Evolutionary conservation across 345 rosid species (phyloP).

Genomic region (Punica granatum): DNA sequence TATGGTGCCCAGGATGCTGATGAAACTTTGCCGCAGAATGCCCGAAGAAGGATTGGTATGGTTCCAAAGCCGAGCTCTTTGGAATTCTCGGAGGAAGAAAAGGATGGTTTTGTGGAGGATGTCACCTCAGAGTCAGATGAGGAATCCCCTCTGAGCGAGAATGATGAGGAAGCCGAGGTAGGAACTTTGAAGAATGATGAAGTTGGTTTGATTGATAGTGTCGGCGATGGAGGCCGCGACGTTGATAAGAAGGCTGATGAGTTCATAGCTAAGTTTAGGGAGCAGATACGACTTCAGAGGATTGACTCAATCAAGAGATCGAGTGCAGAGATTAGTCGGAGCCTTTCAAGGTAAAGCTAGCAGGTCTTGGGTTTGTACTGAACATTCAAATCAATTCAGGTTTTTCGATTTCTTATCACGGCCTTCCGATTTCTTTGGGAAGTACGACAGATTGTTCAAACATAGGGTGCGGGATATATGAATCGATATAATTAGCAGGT

Average conservation of each 20-base stretch:
- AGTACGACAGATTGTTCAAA: background rate
- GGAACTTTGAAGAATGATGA: constrained; percentile 14
- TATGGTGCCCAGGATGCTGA: constrained; percentile 3
- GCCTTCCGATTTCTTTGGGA: background rate
- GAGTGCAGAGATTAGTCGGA: constrained; percentile 23
- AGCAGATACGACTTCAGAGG: constrained; percentile 96
- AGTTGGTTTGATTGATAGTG: constrained; percentile 19
- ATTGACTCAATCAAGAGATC: constrained; percentile 81
- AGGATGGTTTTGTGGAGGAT: constrained; percentile 5
- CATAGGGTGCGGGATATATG: background rate
- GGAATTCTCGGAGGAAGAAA: constrained; percentile 1
- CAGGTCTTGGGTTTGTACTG: background rate
- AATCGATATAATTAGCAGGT: background rate
- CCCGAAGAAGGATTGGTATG: background rate
- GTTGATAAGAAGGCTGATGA: constrained; percentile 95
- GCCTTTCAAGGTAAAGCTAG: constrained; percentile 16
- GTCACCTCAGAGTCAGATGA: constrained; percentile 25
- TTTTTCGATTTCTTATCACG: background rate
- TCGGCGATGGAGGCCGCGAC: constrained; percentile 51
- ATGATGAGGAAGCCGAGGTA: constrained; percentile 14
- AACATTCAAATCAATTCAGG: background rate
- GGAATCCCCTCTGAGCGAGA: background rate
- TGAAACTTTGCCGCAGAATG: no score
- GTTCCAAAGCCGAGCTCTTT: background rate
- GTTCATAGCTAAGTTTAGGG: constrained; percentile 97